A percentile compares a stretch with the other conserved stretches of the same genome.
These are phyloP conservation scores for Fraxinus pennsylvanica DNA, from an alignment of 257 asterid genomes.

Conservation along the genomic window DNA sequence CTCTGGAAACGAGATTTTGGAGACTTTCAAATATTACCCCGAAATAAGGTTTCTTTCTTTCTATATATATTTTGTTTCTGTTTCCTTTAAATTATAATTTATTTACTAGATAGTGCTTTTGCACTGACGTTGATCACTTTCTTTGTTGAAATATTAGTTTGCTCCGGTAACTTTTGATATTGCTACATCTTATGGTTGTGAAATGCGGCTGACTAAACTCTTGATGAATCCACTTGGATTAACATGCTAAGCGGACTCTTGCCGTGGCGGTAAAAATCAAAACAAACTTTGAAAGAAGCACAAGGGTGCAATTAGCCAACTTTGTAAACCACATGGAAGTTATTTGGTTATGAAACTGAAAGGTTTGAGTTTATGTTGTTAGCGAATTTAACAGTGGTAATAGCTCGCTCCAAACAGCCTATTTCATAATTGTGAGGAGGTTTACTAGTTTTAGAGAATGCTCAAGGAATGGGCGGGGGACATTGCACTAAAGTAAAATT, in stretches of 20 bases:
- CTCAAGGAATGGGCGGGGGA: not conserved
- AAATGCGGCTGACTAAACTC: not conserved
- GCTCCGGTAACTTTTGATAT: not conserved
- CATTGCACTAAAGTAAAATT: not conserved
- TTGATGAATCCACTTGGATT: not conserved
- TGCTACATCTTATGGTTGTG: not conserved
- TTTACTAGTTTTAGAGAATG: not conserved
- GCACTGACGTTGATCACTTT: not conserved
- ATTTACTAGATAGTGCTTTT: not conserved
- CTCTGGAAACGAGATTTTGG: conserved; percentile 88
- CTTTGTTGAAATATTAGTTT: not conserved
- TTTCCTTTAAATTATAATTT: conserved; percentile 12
- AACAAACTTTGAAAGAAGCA: not conserved
- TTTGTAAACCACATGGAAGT: not conserved
- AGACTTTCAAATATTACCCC: conserved; percentile 73
- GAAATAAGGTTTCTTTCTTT: conserved; percentile 64
- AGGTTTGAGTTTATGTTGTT: not conserved
- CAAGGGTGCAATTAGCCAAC: not conserved
- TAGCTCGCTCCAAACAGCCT: not conserved
- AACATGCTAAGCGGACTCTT: not conserved
- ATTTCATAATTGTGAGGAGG: not conserved
- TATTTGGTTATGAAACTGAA: not conserved
- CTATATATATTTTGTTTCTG: conserved; percentile 5
- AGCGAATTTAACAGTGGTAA: not conserved
- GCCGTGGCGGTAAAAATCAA: not conserved